A percentile compares a stretch with the other conserved stretches of the same genome.
Conservation (phyloP, 306 rosid genomes). For the Fragaria vesca region DNA sequence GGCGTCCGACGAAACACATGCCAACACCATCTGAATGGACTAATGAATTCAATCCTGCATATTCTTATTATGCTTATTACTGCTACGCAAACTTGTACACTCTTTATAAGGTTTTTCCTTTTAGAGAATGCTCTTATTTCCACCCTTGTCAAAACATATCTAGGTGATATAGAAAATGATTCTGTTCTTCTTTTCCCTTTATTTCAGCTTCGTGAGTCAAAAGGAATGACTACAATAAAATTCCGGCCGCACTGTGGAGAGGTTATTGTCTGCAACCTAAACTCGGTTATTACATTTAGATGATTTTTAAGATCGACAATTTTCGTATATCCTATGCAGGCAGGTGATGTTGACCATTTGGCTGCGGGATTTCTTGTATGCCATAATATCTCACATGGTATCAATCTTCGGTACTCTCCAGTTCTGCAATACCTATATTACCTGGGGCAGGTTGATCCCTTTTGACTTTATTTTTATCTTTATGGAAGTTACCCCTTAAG, state of each 20-base stretch:
- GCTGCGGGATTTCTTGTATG: conserved; percentile 77
- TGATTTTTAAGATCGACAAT: conserved; percentile 24
- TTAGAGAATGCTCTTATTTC: not conserved
- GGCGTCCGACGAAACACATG: conserved; percentile 95
- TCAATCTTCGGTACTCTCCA: conserved; percentile 74
- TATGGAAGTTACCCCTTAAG: not conserved
- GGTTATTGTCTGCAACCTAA: conserved; percentile 41
- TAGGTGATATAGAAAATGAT: conserved; percentile 4
- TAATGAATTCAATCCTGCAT: conserved; percentile 84
- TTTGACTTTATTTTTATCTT: not conserved
- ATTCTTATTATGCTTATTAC: conserved; percentile 73
- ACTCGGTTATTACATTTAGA: conserved; percentile 6
- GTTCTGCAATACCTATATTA: conserved; percentile 81
- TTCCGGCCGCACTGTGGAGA: conserved; percentile 91
- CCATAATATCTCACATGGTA: conserved; percentile 87
- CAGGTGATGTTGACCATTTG: conserved; percentile 85
- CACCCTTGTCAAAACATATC: not conserved
- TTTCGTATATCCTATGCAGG: conserved; percentile 42
- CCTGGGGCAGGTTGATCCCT: conserved; percentile 70
- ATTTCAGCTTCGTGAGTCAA: conserved; percentile 80
- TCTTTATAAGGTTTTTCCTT: conserved; percentile 62
- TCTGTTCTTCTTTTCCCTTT: conserved; percentile 10
- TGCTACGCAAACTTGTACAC: conserved; percentile 76
- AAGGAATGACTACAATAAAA: conserved; percentile 54
- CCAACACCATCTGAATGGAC: conserved; percentile 84